Conservation (phyloP, 331 rosid species). For the Rhamnella rubrinervis region DNA sequence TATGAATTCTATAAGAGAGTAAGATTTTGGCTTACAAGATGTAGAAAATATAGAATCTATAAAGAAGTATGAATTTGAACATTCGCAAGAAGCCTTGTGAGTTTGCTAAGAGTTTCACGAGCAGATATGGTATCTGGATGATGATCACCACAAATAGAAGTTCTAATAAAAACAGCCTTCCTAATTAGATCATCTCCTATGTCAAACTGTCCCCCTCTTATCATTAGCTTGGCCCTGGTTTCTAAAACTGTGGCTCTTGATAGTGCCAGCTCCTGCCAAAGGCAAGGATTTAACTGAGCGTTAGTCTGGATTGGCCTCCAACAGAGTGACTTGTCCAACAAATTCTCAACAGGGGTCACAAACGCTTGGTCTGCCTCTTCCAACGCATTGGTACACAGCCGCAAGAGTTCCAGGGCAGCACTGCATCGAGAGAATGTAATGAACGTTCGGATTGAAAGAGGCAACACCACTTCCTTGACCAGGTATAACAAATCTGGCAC, state of each 20-base stretch:
- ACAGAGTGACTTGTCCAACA: conserved; percentile 76
- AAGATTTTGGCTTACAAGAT: conserved; percentile 33
- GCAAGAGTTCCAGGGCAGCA: conserved; percentile 73
- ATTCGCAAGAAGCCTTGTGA: conserved; percentile 75
- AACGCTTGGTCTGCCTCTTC: conserved; percentile 90
- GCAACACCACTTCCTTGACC: conserved; percentile 65
- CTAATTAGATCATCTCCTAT: conserved; percentile 75
- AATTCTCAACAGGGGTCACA: conserved; percentile 74
- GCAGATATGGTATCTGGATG: conserved; percentile 81
- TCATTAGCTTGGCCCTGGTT: conserved; percentile 84
- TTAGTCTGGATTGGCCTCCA: conserved; percentile 76
- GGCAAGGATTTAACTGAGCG: conserved; percentile 83
- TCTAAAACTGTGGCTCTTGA: conserved; percentile 80
- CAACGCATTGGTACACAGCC: conserved; percentile 69
- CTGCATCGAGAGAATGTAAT: conserved; percentile 76
- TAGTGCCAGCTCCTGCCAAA: conserved; percentile 86
- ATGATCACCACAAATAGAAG: conserved; percentile 81
- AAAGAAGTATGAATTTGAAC: conserved; percentile 61
- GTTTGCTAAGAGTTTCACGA: conserved; percentile 70
- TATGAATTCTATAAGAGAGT: conserved; percentile 35
- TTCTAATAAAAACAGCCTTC: conserved; percentile 77
- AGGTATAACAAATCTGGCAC: conserved; percentile 58
- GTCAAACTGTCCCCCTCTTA: conserved; percentile 86
- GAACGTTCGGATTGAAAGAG: conserved; percentile 73
- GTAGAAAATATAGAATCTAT: conserved; percentile 41